Percentiles rank a stretch among this genome's conserved stretches.
phyloP scores from a whole-genome alignment of 176 grass and related monocot species.

The Oryza longistaminata region DNA sequence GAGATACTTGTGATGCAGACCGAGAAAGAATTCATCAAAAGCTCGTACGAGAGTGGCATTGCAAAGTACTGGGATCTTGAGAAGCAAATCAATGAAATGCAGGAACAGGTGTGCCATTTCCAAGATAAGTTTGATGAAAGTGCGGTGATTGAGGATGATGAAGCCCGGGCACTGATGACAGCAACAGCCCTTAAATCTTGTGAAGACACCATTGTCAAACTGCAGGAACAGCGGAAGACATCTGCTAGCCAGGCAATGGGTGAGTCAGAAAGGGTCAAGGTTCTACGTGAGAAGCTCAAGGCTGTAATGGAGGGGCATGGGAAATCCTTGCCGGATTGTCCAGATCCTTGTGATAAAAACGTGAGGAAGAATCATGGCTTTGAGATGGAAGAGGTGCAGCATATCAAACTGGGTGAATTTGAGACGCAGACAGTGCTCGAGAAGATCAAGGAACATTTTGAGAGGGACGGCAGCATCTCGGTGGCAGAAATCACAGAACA shows the following conservation, averaged over 20 bases:
- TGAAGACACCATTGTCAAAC: conserved; percentile 53
- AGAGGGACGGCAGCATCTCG: conserved; percentile 58
- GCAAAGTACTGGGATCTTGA: conserved; percentile 84
- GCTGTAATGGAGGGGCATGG: conserved; percentile 45
- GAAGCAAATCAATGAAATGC: conserved; percentile 66
- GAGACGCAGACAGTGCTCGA: conserved; percentile 52
- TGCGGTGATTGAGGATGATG: conserved; percentile 63
- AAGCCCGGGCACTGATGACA: conserved; percentile 69
- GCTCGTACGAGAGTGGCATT: conserved; percentile 62
- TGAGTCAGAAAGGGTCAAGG: conserved; percentile 49
- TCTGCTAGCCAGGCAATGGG: conserved; percentile 33
- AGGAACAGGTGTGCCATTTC: conserved; percentile 51
- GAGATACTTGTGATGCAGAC: conserved; percentile 68
- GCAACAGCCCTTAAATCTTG: conserved; percentile 68
- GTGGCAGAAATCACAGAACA: conserved; percentile 73
- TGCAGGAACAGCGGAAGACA: conserved; percentile 60
- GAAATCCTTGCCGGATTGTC: conserved; percentile 33
- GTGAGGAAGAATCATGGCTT: conserved; percentile 16
- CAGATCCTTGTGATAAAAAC: conserved; percentile 28
- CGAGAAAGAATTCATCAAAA: conserved; percentile 79
- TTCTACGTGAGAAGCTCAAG: conserved; percentile 52
- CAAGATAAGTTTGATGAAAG: conserved; percentile 69
- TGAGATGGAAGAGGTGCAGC: conserved; percentile 40
- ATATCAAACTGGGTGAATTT: conserved; percentile 49
- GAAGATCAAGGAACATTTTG: conserved; percentile 83